These are phyloP conservation scores for Candida insectorum DNA, from an alignment of 805 yeast genomes.

Conservation along the genomic window DNA sequence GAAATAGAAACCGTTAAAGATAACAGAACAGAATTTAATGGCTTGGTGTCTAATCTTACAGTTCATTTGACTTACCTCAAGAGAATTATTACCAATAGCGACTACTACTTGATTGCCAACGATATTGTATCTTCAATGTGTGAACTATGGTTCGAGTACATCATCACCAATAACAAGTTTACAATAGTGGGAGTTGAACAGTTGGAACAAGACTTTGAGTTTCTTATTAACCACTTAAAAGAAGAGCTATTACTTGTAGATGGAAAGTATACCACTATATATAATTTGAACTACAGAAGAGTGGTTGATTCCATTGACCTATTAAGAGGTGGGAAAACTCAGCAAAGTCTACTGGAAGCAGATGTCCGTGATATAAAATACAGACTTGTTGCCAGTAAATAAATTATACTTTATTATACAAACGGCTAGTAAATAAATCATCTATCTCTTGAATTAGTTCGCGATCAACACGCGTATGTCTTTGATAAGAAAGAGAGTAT, in stretches of 20 bases:
- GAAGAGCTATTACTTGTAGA: slow-evolving; percentile 16
- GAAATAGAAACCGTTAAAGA: slow-evolving; percentile 14
- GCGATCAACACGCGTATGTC: too few species aligned
- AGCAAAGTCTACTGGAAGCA: too few species aligned
- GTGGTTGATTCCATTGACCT: slow-evolving; percentile 28
- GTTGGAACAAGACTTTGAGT: slow-evolving; percentile 27
- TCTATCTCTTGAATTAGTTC: too few species aligned
- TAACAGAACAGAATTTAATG: slow-evolving; percentile 18
- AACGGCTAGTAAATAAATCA: too few species aligned
- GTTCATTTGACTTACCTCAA: slow-evolving; percentile 21
- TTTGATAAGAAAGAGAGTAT: slow-evolving; percentile 24
- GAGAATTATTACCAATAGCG: slow-evolving; percentile 22
- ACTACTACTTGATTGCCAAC: slow-evolving; percentile 27
- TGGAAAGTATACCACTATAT: slow-evolving; percentile 15
- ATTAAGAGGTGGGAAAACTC: too few species aligned
- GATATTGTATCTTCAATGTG: slow-evolving; percentile 24
- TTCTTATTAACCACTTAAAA: slow-evolving; percentile 14
- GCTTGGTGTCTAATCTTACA: slow-evolving; percentile 22
- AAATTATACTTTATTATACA: too few species aligned
- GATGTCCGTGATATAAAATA: too few species aligned
- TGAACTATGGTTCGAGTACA: slow-evolving; percentile 30
- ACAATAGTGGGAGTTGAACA: slow-evolving; percentile 29
- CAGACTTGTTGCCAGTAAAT: too few species aligned
- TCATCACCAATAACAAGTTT: slow-evolving; percentile 38
- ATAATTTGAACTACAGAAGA: slow-evolving; percentile 21